Base-by-base conservation (phyloP, 164 flowering plant species). In the Brasenia schreberi region DNA sequence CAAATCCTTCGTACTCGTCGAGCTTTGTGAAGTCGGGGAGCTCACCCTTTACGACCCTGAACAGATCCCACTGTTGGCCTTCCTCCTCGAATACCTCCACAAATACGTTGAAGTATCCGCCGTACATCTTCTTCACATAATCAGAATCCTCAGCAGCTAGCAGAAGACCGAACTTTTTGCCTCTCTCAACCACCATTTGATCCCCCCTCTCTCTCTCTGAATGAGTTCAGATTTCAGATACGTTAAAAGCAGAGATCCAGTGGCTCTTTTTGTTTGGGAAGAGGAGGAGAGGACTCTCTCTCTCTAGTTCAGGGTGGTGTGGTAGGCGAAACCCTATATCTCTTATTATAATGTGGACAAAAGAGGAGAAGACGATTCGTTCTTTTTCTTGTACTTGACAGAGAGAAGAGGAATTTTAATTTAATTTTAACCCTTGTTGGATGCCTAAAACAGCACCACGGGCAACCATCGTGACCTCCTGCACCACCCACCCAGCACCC, bases 51-150 rank as follows among this genome's bases (percentile, higher is more conserved):
- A 84, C 80, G 19, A 90, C 92, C 56, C 85, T 79, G 64, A 60
- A 87, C 73, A 85, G 67, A 65, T 90, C 96, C 97, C 97, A 90
- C 23, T 11, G 74, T 70, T 88, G 90, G 16, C 84, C 91, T 78
- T 82, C 85, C 39, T 81, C 89, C 4, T 82, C 85, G 62, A 83
- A 85, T 3, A 87, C 82, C 7, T 78, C 76, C 18, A 83, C 80
- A 63, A 87, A 91, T 18, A 91, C 93, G 69, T 85, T 81, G 75
- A 87, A 87, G 76, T 91, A 91, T 0, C 97, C 96, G 5, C 92
- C 93, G 66, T 89, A 86, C 16, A 75, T 70, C 66, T 86, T 82
- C 82, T 80, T 83, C 75, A 82, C 97, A 68, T 84, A 89, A 4
- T 87, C 96, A 0, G 96, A 87, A 71, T 91, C 97, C 49, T 62